These are phyloP conservation scores for Zygosaccharomyces bailii DNA, from an alignment of 805 yeast genomes.

Conservation along the genomic window DNA sequence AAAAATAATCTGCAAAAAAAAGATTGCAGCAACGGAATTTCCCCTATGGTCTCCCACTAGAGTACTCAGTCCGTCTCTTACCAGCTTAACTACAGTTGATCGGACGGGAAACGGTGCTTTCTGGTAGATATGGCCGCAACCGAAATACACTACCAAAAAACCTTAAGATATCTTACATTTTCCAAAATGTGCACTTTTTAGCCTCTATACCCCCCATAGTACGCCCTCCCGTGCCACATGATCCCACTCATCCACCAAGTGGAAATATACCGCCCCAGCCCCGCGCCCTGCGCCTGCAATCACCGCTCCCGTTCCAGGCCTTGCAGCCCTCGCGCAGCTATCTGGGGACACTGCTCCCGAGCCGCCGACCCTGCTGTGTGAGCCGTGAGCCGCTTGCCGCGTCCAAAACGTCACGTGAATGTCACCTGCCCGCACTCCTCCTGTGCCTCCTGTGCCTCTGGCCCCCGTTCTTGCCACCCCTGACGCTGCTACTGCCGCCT, in stretches of 20 bases:
- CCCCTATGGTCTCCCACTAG: slow-evolving; percentile 58
- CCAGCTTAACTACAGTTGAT: slow-evolving; percentile 57
- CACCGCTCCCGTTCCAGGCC: background rate
- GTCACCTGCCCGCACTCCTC: background rate
- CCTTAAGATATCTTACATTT: background rate
- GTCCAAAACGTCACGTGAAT: background rate
- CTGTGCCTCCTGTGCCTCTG: no score
- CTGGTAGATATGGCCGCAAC: slow-evolving; percentile 60
- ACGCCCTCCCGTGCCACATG: background rate
- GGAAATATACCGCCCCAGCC: background rate
- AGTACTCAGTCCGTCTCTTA: slow-evolving; percentile 57
- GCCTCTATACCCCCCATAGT: background rate
- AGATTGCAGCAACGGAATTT: slow-evolving; percentile 54
- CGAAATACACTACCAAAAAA: slow-evolving; percentile 28
- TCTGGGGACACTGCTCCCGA: background rate
- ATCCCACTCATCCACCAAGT: no score
- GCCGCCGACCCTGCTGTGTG: background rate
- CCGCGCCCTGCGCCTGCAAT: background rate
- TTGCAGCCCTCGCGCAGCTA: background rate
- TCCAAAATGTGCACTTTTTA: background rate
- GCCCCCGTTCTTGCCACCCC: no score
- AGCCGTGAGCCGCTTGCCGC: background rate
- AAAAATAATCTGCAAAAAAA: slow-evolving; percentile 26
- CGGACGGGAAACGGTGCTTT: slow-evolving; percentile 62
- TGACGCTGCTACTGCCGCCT: no score